Evolutionary conservation across 345 rosid genomes (phyloP).

Genomic region (Lagerstroemia speciosa): DNA sequence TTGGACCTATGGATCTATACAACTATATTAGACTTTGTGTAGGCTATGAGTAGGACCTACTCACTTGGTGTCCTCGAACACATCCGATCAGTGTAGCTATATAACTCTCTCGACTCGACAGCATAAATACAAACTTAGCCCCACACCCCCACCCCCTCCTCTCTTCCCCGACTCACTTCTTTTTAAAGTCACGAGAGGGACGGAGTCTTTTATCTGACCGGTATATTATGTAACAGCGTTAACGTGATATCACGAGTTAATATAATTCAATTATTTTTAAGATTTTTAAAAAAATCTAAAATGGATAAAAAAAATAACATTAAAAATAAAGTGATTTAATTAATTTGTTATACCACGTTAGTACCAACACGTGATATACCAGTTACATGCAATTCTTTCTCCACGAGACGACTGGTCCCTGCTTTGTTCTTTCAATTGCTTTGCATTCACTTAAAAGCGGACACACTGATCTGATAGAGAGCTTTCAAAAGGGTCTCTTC

Average conservation of each 20-base stretch:
- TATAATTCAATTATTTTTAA: no score
- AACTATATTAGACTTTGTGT: background rate
- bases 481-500: constrained; percentile 54
- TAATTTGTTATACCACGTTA: no score
- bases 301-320: no score
- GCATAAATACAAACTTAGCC: constrained; percentile 2
- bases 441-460: constrained; percentile 24
- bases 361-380: no score
- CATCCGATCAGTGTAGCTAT: background rate
- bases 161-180: constrained; percentile 19
- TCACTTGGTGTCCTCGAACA: background rate
- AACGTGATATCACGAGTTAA: no score
- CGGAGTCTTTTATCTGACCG: no score
- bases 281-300: no score
- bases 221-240: no score
- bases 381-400: no score
- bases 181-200: constrained; percentile 83
- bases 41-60: background rate
- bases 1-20: background rate
- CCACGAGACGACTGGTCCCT: constrained; percentile 46
- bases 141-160: constrained; percentile 7
- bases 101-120: background rate
- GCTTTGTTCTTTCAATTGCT: constrained; percentile 30
- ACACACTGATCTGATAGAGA: constrained; percentile 86
- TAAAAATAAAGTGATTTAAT: no score